Conservation (phyloP, 345 rosid species). For the Gossypium arboreum region DNA sequence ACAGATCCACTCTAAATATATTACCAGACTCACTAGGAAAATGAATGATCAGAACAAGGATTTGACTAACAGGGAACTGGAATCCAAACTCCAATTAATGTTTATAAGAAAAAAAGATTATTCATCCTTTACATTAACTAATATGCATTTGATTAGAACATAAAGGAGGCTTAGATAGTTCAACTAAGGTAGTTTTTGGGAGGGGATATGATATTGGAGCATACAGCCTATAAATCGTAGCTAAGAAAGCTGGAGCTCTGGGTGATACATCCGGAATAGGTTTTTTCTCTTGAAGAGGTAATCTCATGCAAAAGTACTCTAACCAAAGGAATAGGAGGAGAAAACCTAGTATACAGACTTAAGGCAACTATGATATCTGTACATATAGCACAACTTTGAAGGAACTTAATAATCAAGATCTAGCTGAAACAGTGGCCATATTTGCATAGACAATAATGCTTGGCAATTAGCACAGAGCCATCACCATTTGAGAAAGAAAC, state of each 20-base stretch:
- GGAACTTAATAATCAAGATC: conserved; percentile 19
- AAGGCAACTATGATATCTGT: conserved; percentile 43
- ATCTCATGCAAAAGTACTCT: conserved; percentile 15
- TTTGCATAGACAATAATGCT: conserved; percentile 19
- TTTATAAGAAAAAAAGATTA: not conserved
- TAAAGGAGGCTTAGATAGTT: not conserved
- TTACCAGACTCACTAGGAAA: not conserved
- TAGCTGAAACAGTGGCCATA: conserved; percentile 18
- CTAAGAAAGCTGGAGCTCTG: conserved; percentile 17
- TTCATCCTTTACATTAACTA: not conserved
- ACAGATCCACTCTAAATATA: not conserved
- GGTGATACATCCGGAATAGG: conserved; percentile 19
- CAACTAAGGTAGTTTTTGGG: not conserved
- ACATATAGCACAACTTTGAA: conserved; percentile 33
- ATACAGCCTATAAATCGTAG: conserved; percentile 6
- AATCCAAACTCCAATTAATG: not conserved
- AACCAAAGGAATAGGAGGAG: conserved; percentile 12
- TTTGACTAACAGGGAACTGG: not conserved
- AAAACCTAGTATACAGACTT: conserved; percentile 27
- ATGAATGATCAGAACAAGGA: not conserved
- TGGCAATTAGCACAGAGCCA: conserved; percentile 32
- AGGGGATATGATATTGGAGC: not conserved
- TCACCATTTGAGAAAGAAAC: conserved; percentile 44
- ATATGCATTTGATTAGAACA: not conserved
- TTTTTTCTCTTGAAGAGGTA: not conserved